Evolutionary conservation across 495 filamentous ascomycete genomes (phyloP), one percentile per base, ranked within the genome.

Genomic region (Penicillium coffeae): DNA sequence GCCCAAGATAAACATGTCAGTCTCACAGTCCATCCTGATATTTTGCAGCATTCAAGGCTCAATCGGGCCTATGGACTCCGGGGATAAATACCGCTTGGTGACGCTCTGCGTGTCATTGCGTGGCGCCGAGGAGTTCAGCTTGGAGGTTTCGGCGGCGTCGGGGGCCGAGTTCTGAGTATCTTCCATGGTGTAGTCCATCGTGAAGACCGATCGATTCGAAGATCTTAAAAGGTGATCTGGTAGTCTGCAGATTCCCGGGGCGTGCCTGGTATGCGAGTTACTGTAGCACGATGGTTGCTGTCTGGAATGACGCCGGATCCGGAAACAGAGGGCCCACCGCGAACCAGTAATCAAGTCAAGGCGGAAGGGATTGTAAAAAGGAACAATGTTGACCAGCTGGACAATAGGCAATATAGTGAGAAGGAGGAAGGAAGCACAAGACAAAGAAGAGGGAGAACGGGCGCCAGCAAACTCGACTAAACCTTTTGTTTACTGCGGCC

Each of bases 81-180:
- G 25, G 27, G 9, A 14, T 20, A 38, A 18, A 30, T 73, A 89
- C 87, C 87, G 79, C 71, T 91, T 91, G 52, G 84, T 84, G 20
- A 88, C 86, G 72, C 86, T 87, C 65, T 87, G 86, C 32, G 80
- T 82, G 60, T 78, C 86, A 39, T 69, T 72, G 30, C 72, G 73
- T 52, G 77, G 80, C 38, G 76, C 65, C 10, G 79, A 66, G 46
- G 73, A 60, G 46, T 73, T 75, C 48, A 88, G 76, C 72, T 89
- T 89, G 25, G 70, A 63, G 41, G 69, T 60, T 58, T 79, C 72
- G 45, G 70, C 71, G 47, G 73, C 77, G 38, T 83, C 81, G 18
- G 83, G 82, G 20, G 82, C 82, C 13, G 85, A 75, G 65, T 87
- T 89, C 65, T 90, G 87, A 25, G 70, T 80, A 45, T 89, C 84